phyloP scores from a whole-genome alignment of 176 grass and related monocot species.

The maize (Zea mays) region Zm-B73-REFERENCE-NAM-5.0 NC_050098.1:197328001-197328500 shows the following conservation, averaged over 20 bases:
- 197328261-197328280: background rate
- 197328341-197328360: background rate
- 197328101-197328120: too few species aligned
- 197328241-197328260: background rate
- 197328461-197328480: background rate
- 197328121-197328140: background rate
- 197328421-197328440: background rate
- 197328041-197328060: too few species aligned
- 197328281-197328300: background rate
- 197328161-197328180: background rate
- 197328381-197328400: background rate
- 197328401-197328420: background rate
- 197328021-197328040: too few species aligned
- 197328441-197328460: background rate
- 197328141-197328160: background rate
- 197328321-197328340: background rate
- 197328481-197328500: background rate
- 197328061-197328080: too few species aligned
- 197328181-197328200: background rate
- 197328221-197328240: slow-evolving; percentile 18
- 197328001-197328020: too few species aligned
- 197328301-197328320: background rate
- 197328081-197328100: too few species aligned
- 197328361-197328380: background rate
- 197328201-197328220: background rate